phyloP scores from a whole-genome alignment of 2,329 filamentous ascomycete species.

The Colletotrichum eremochloae region DNA sequence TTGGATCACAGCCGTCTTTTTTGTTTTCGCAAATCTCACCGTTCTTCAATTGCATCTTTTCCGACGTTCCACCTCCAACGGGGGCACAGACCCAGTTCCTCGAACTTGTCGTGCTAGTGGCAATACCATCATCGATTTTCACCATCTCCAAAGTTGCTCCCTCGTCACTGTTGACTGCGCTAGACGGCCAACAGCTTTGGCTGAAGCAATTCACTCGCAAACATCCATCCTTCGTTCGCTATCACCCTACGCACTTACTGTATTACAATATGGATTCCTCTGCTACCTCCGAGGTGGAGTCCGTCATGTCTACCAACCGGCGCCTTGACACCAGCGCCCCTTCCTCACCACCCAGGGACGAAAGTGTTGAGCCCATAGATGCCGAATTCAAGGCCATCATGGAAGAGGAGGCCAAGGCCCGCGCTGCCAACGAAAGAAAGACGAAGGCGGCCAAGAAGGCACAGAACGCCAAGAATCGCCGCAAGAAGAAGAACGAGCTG shows the following conservation, averaged over 20 bases:
- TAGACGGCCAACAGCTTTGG: not conserved
- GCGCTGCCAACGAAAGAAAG: conserved; percentile 59
- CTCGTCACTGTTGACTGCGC: not conserved
- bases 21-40: not conserved
- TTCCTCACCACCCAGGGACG: conserved; percentile 53
- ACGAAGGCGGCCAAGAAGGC: conserved; percentile 52
- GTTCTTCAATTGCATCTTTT: not conserved
- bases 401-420: conserved; percentile 54
- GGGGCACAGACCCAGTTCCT: conserved; percentile 15
- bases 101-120: conserved; percentile 16
- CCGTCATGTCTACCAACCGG: conserved; percentile 48
- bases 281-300: conserved; percentile 51
- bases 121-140: conserved; percentile 34
- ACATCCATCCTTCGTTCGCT: too few relatives aligned
- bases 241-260: too few relatives aligned
- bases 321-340: conserved; percentile 52
- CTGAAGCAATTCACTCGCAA: not conserved
- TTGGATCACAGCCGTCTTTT: not conserved
- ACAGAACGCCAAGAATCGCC: conserved; percentile 37
- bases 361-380: conserved; percentile 42
- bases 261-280: conserved; percentile 47
- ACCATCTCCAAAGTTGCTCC: not conserved
- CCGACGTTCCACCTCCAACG: too few relatives aligned
- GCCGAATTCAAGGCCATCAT: conserved; percentile 48
- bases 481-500: conserved; percentile 62